Evolutionary conservation across 805 yeast species (phyloP), one percentile per base, ranked within the genome.

Genomic region (Hanseniaspora nectarophila): DNA sequence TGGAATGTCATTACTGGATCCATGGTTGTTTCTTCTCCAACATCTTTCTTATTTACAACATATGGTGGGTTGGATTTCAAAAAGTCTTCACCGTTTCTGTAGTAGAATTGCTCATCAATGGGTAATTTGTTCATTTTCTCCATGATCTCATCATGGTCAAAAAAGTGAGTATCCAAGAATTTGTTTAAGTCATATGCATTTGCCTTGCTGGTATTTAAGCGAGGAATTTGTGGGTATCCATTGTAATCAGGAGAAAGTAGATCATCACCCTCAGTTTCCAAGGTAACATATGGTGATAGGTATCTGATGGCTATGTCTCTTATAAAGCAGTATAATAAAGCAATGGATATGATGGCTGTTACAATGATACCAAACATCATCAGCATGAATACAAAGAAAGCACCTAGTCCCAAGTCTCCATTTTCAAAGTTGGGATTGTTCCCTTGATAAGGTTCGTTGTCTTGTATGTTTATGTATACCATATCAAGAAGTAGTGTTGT

Each of bases 111-210:
- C 50, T 69, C 71, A 51, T 65, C 67, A 1, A 66, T 60, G 33
- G 84, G 69, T 13, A 87, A 73, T 54, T 74, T 80, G 35, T 73
- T 73, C 57, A 82, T 75, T 59, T 81, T 83, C 58, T 78, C 82
- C 38, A 77, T 70, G 38, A 79, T 72, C 42, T 73, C 68, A 35
- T 76, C 78, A 8, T 18, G 26, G 24, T 33, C 28, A 26, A 26
- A 18, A 15, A 49, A 33, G 48, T 77, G 81, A 57, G 81, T 89
- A 57, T 80, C 87, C 56, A 76, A 71, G 44, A 42, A 47, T n/a
- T 75, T 72, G 21, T 81, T 84, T 0, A 85, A 81, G 64, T 66
- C 38, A 34, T 51, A 65, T 43, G 63, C 58, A 4, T 55, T 55
- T 31, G 52, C 54, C 52, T 56, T 48, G 24, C 56, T 56, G 28